Evolutionary conservation across 345 rosid species (phyloP).

Genomic region (Dovyalis caffra): DNA sequence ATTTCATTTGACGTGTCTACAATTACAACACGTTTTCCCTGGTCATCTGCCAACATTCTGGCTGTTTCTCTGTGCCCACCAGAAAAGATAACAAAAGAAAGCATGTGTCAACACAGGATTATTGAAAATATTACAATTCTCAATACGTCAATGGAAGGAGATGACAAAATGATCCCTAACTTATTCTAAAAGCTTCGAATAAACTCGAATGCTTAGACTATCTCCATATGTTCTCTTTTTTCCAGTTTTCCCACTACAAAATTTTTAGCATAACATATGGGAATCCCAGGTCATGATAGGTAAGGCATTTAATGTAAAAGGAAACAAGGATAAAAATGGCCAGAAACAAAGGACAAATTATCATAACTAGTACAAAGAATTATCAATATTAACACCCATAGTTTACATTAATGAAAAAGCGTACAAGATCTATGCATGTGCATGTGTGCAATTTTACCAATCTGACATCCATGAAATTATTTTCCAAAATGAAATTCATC

Average conservation of each 20-base stretch:
- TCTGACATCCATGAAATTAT: background rate
- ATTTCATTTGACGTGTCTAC: slow-evolving; percentile 91
- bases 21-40: slow-evolving; percentile 79
- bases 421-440: too few relatives aligned
- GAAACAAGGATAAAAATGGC: background rate
- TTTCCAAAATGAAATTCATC: background rate
- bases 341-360: too few relatives aligned
- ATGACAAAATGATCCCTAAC: too few relatives aligned
- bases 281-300: background rate
- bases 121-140: background rate
- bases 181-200: background rate
- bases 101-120: slow-evolving; percentile 6
- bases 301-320: background rate
- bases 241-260: background rate
- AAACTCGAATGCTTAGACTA: background rate
- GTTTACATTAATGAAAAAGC: too few relatives aligned
- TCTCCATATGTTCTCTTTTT: background rate
- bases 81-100: background rate
- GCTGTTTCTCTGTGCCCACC: slow-evolving; percentile 64
- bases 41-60: slow-evolving; percentile 92
- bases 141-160: background rate
- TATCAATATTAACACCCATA: too few relatives aligned
- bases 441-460: background rate
- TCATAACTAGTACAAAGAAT: too few relatives aligned
- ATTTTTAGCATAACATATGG: background rate